A percentile compares a stretch with the other conserved stretches of the same genome.
phyloP scores from a whole-genome alignment of 1,284 basidiomycete genomes.

The Puccinia polysora region DNA sequence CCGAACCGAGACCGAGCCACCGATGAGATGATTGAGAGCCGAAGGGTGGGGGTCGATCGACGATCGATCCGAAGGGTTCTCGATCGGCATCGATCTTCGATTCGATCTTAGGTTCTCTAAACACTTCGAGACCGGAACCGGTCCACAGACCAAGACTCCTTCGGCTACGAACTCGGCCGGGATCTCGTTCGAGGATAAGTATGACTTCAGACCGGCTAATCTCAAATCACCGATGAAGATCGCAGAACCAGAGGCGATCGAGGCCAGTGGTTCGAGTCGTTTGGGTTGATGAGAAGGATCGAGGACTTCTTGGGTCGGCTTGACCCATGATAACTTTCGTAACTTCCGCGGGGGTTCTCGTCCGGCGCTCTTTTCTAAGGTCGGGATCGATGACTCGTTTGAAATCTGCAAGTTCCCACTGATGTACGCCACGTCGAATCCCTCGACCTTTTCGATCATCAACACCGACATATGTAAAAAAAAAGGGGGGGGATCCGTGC shows the following conservation, averaged over 20 bases:
- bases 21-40: conserved; percentile 60
- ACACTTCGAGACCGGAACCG: conserved; percentile 46
- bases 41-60: conserved; percentile 52
- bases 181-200: conserved; percentile 68
- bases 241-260: conserved; percentile 65
- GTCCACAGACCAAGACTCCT: conserved; percentile 85
- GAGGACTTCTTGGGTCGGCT: conserved; percentile 30
- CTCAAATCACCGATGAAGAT: conserved; percentile 95
- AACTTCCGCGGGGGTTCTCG: conserved; percentile 5
- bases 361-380: conserved; percentile 34
- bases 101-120: conserved; percentile 35
- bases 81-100: conserved; percentile 15
- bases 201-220: conserved; percentile 73
- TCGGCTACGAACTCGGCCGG: conserved; percentile 88
- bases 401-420: conserved; percentile 75
- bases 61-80: conserved; percentile 20
- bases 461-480: too few relatives aligned
- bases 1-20: conserved; percentile 71
- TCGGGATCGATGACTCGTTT: conserved; percentile 66
- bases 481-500: background rate
- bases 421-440: conserved; percentile 89
- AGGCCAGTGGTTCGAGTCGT: conserved; percentile 53
- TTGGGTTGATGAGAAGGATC: conserved; percentile 36
- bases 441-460: too few relatives aligned
- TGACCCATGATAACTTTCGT: conserved; percentile 18